Evolutionary conservation across 331 rosid genomes (phyloP), one percentile per base, ranked within the genome.

Genomic region (Malus hybrid): DNA sequence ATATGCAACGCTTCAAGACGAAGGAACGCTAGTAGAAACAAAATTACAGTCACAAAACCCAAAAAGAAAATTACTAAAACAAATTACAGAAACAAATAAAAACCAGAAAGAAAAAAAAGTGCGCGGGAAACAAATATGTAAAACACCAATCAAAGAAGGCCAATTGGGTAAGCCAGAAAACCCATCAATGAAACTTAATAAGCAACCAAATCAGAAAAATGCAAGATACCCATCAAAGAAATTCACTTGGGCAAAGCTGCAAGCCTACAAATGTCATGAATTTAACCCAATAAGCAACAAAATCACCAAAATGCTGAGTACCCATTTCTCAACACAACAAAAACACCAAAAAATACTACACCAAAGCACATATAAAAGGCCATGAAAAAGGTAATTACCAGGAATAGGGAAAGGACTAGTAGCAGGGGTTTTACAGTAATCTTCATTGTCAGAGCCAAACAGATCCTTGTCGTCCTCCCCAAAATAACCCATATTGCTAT

Each of bases 391-490:
- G 18, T 33, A 34, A 66, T 72, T 84, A 92, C 99, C 99, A 48
- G 99, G 99, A 82, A 94, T 86, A 4, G 81, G 65, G 75, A 7
- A 76, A 57, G 97, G 93, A 76, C 97, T 94, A 81, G 57, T 76
- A 29, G 91, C 91, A 61, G 73, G 86, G 82, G 99, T 87, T 88
- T 92, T 92, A 72, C 85, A 82, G 80, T 84, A 92, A 75, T 84
- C 97, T 80, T 94, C 99, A 57, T 92, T 90, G 70, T 94, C 99
- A 54, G 97, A 92, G 29, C 90, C 93, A 78, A 94, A 94, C 14
- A 94, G 93, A 88, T 94, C 99, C 64, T 79, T 89, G 3, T 88
- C 93, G 5, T 88, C 90, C 8, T 57, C 48, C n/a, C 77, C 86
- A 62, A 12, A n/a, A 71, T 39, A 6, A 31, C 46, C 80, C 61